Conservation (phyloP, 345 rosid species). For the Acer yangbiense region DNA sequence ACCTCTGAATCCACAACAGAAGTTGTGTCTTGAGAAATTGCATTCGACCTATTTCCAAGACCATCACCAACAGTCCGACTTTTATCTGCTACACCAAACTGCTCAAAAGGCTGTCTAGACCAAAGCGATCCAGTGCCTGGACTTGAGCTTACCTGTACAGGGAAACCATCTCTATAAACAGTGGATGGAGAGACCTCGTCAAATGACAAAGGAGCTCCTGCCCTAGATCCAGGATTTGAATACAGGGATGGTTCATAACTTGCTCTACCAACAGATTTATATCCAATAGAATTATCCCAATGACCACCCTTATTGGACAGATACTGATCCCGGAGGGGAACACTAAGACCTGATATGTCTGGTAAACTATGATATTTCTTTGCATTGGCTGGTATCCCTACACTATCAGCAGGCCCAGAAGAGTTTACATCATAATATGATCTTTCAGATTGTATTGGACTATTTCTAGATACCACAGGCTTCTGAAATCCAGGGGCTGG, state of each 20-base stretch:
- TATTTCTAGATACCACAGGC: conserved; percentile 53
- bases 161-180: conserved; percentile 51
- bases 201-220: conserved; percentile 46
- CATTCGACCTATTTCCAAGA: conserved; percentile 45
- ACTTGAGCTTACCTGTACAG: conserved; percentile 38
- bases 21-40: conserved; percentile 40
- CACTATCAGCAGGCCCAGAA: conserved; percentile 45
- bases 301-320: conserved; percentile 49
- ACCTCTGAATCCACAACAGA: conserved; percentile 66
- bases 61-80: conserved; percentile 49
- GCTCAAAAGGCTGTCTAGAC: conserved; percentile 97
- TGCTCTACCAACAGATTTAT: conserved; percentile 50
- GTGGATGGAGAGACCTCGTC: conserved; percentile 54
- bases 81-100: conserved; percentile 84
- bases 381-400: conserved; percentile 44
- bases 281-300: conserved; percentile 60
- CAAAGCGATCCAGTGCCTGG: conserved; percentile 75
- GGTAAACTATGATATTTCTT: conserved; percentile 94
- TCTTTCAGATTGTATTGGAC: conserved; percentile 52
- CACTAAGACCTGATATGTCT: conserved; percentile 72
- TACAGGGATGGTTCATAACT: conserved; percentile 52
- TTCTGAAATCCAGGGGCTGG: conserved; percentile 69
- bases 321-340: conserved; percentile 55
- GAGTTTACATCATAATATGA: conserved; percentile 48
- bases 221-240: conserved; percentile 54